Evolutionary conservation across 352 stramenopile genomes (phyloP).

Genomic region (Phytophthora uliginosa): DNA sequence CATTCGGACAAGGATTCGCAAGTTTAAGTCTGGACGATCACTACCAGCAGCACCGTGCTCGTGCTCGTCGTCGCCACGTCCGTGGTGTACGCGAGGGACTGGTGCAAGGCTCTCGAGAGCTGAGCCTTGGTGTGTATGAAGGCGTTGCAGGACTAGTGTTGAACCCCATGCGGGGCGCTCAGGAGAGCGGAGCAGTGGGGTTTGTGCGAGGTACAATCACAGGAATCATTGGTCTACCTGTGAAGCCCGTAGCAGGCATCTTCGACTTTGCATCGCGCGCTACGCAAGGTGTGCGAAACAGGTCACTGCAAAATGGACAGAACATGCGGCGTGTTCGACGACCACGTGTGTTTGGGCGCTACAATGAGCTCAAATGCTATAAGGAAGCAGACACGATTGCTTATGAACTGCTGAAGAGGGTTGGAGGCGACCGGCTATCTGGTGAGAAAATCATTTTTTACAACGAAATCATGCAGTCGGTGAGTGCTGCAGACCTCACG

Average conservation of each 20-base stretch:
- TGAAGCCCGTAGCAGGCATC: conserved; percentile 90
- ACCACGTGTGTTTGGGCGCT: conserved; percentile 89
- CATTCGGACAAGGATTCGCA: conserved; percentile 88
- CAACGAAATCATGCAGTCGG: conserved; percentile 86
- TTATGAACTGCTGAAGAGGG: conserved; percentile 86
- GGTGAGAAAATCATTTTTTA: conserved; percentile 92
- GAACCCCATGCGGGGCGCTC: conserved; percentile 84
- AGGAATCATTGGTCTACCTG: conserved; percentile 86
- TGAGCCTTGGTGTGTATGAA: conserved; percentile 88
- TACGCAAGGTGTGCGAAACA: conserved; percentile 87
- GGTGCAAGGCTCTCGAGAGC: conserved; percentile 86
- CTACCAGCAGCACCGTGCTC: conserved; percentile 88
- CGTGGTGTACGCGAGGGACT: conserved; percentile 83
- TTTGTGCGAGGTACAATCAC: conserved; percentile 91
- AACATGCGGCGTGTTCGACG: conserved; percentile 83
- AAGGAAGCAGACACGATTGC: conserved; percentile 90
- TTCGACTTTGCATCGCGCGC: conserved; percentile 92
- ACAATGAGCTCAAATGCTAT: conserved; percentile 92
- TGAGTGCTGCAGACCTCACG: conserved; percentile 78
- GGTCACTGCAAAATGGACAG: conserved; percentile 83
- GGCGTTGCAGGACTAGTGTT: conserved; percentile 85
- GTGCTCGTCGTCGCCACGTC: conserved; percentile 81
- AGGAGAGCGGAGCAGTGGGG: conserved; percentile 82
- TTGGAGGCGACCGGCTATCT: conserved; percentile 69
- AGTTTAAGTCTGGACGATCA: conserved; percentile 90